A percentile compares a stretch with the other conserved stretches of the same genome.
Conservation (phyloP, 495 filamentous ascomycete genomes). For the Podospora sp. region DNA sequence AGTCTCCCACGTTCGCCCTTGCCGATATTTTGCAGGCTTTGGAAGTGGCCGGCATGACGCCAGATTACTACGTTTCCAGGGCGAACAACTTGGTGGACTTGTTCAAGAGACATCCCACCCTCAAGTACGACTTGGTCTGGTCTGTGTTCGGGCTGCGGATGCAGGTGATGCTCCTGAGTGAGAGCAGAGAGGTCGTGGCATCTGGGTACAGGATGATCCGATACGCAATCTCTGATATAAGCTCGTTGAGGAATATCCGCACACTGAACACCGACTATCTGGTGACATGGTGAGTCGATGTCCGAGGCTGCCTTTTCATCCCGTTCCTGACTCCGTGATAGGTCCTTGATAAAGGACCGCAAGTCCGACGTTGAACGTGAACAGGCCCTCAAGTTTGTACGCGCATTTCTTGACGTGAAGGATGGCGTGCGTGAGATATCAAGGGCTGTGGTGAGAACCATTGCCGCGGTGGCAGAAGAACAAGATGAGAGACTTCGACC, state of each 20-base stretch:
- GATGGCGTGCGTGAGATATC: conserved; percentile 89
- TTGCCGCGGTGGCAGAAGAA: conserved; percentile 89
- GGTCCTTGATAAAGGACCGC: conserved; percentile 88
- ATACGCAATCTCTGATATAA: conserved; percentile 90
- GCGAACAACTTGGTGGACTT: conserved; percentile 90
- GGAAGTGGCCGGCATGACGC: conserved; percentile 81
- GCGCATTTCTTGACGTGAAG: conserved; percentile 94
- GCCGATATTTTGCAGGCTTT: conserved; percentile 85
- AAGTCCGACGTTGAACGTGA: conserved; percentile 96
- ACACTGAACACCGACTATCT: conserved; percentile 86
- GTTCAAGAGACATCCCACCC: conserved; percentile 86
- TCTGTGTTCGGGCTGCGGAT: conserved; percentile 88
- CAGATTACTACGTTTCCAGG: conserved; percentile 91
- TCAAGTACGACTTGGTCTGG: conserved; percentile 97
- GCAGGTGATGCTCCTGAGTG: conserved; percentile 92
- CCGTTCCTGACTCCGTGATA: conserved; percentile 20
- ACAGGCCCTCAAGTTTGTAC: conserved; percentile 94
- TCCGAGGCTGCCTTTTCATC: neutral
- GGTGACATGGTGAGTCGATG: conserved; percentile 65
- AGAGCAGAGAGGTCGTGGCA: conserved; percentile 92
- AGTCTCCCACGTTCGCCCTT: conserved; percentile 88
- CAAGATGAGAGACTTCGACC: conserved; percentile 82
- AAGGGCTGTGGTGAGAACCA: conserved; percentile 78
- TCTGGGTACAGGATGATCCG: conserved; percentile 91
- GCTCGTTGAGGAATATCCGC: conserved; percentile 85